Evolutionary conservation across 495 filamentous ascomycete species (phyloP).

Genomic region (Trichocladium antarcticum): DNA sequence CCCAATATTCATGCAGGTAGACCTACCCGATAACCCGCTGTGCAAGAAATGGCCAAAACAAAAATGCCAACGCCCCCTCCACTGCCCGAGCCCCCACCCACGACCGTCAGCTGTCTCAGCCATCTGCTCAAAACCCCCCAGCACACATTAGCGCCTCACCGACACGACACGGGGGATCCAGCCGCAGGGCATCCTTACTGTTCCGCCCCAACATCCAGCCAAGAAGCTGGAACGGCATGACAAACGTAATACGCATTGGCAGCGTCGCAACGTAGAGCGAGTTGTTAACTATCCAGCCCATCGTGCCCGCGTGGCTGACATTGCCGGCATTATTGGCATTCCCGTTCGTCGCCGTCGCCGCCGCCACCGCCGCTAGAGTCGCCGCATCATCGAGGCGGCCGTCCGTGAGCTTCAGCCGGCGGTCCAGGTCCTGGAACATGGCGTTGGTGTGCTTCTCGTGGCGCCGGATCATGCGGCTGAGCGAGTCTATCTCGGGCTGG

Average conservation of each 20-base stretch:
- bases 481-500: constrained; percentile 74
- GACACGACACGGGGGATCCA: too few relatives aligned
- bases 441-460: constrained; percentile 83
- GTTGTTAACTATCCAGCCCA: constrained; percentile 17
- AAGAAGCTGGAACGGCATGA: neutral
- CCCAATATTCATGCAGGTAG: too few relatives aligned
- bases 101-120: too few relatives aligned
- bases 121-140: too few relatives aligned
- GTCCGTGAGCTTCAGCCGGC: constrained; percentile 59
- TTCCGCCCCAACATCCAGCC: too few relatives aligned
- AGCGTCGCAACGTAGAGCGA: neutral
- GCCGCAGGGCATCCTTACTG: too few relatives aligned
- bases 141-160: too few relatives aligned
- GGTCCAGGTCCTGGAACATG: constrained; percentile 61
- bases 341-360: constrained; percentile 20
- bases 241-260: neutral
- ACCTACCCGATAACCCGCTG: too few relatives aligned
- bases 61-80: too few relatives aligned
- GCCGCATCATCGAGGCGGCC: constrained; percentile 63
- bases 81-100: too few relatives aligned
- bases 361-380: constrained; percentile 62
- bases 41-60: too few relatives aligned
- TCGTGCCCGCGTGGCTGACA: constrained; percentile 5
- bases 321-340: too few relatives aligned
- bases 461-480: constrained; percentile 82